Evolutionary conservation across 2,329 filamentous ascomycete species (phyloP), one percentile per base, ranked within the genome.

Genomic region (Aspergillus sp.): DNA sequence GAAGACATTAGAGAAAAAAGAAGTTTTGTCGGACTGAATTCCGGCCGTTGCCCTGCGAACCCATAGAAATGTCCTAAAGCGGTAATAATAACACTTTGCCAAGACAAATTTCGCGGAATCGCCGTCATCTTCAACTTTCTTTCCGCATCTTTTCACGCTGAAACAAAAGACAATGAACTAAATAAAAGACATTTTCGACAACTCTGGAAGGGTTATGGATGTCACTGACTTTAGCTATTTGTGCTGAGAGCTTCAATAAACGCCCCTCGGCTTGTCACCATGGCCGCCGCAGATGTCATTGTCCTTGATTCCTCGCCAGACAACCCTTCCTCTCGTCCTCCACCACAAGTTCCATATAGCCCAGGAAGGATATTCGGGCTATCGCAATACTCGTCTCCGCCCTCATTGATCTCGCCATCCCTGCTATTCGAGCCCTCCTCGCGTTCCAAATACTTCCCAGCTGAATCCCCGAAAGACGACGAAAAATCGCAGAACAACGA

Each of bases 291-390:
- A 39, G 50, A 61, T 10, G 60, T 70, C 31, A 54, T 69, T 41
- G 62, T 69, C 43, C 47, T 69, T 43, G 53, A 72, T 40, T 69
- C 67, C 12, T 70, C 70, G 5, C 68, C 70, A 27, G 60, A 59
- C 31, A 55, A 45, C 35, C 39, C 64, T 51, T 52, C 62, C 46
- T 46, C 59, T 39, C 51, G 44, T 35, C 59, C 51, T 11, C 63
- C 67, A 55, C 58, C 54, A 45, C 65, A 60, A 37, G 33, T 48
- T 37, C 31, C 44, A 19, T 44, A 51, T 37, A 48, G 50, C 40
- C 13, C 40, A 7, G 49, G 50, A 26, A 48, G 40, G 11, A 28
- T 49, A 5, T 43, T 51, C 34, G 48, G 40, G 6, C n/a, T 51
- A 8, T 53, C 51, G 32, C 59, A 35, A 41, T 48, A 37, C 12